These are phyloP conservation scores for Alternaria dauci DNA, from an alignment of 2,329 filamentous ascomycete species.

Conservation along the genomic window DNA sequence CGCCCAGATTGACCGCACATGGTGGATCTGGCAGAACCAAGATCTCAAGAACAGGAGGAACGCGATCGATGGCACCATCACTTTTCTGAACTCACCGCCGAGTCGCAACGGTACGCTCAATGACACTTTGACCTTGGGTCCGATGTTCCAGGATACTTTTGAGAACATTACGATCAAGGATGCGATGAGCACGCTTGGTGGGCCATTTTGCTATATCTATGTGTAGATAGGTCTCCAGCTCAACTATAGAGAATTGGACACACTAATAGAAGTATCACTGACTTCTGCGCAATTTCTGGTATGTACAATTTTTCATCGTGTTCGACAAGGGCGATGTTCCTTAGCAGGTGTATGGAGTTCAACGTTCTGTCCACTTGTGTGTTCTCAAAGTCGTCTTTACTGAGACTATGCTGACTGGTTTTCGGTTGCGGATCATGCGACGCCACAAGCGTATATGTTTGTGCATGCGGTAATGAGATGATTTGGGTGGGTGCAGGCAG, in stretches of 20 bases:
- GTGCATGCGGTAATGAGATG: too few species aligned
- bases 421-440: too few species aligned
- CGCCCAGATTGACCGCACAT: slow-evolving; percentile 57
- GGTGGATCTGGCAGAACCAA: slow-evolving; percentile 61
- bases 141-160: slow-evolving; percentile 30
- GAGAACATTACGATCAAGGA: slow-evolving; percentile 45
- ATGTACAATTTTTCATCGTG: too few species aligned
- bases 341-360: too few species aligned
- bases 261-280: neutral
- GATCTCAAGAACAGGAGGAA: slow-evolving; percentile 48
- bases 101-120: slow-evolving; percentile 57
- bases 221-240: neutral
- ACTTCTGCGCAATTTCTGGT: too few species aligned
- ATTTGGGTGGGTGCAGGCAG: neutral
- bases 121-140: slow-evolving; percentile 52
- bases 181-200: slow-evolving; percentile 53
- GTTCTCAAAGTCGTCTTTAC: too few species aligned
- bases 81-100: slow-evolving; percentile 55
- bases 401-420: too few species aligned
- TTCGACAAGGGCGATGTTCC: too few species aligned
- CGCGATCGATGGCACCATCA: slow-evolving; percentile 55
- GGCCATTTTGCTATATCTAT: slow-evolving; percentile 58
- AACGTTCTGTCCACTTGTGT: too few species aligned
- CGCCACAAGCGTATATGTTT: too few species aligned
- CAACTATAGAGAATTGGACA: neutral